A percentile compares a stretch with the other conserved stretches of the same genome.
phyloP scores from a whole-genome alignment of 2,329 filamentous ascomycete species.

The Colletotrichum sp. region DNA sequence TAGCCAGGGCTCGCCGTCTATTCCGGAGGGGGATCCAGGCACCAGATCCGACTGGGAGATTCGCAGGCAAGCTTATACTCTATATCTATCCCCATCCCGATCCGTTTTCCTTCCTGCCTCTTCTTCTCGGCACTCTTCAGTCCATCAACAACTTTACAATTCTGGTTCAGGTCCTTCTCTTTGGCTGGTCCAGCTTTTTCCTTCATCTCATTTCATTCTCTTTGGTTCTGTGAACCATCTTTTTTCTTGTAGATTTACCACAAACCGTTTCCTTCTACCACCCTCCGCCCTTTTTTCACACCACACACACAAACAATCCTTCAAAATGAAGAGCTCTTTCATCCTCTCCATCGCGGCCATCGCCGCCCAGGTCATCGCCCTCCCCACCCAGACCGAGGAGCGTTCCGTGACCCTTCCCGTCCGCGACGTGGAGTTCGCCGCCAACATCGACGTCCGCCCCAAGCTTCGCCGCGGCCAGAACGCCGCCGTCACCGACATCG shows the following conservation, averaged over 20 bases:
- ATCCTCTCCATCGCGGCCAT: conserved; percentile 19
- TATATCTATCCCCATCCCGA: conserved; percentile 18
- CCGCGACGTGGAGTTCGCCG: not conserved
- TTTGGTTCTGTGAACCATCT: conserved; percentile 18
- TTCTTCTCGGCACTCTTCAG: conserved; percentile 4
- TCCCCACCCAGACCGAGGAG: not conserved
- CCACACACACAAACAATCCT: not conserved
- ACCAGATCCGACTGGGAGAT: not conserved
- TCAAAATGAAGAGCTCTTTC: conserved; percentile 22
- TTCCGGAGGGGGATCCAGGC: conserved; percentile 2
- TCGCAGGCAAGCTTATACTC: not conserved
- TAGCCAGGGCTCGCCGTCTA: not conserved
- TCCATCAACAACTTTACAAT: not conserved
- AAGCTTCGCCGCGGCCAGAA: conserved; percentile 7
- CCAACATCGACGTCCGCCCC: not conserved
- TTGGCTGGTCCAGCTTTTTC: conserved; percentile 17
- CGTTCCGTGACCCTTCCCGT: conserved; percentile 6
- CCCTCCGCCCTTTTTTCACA: not conserved
- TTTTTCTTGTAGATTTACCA: not conserved
- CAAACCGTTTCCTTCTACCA: not conserved
- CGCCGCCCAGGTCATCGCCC: conserved; percentile 20
- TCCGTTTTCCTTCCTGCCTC: not conserved
- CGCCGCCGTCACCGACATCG: not conserved
- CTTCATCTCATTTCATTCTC: not conserved
- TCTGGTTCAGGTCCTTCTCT: conserved; percentile 16